phyloP scores from a whole-genome alignment of 1,139 yeast species.

The Candida neerlandica region DNA sequence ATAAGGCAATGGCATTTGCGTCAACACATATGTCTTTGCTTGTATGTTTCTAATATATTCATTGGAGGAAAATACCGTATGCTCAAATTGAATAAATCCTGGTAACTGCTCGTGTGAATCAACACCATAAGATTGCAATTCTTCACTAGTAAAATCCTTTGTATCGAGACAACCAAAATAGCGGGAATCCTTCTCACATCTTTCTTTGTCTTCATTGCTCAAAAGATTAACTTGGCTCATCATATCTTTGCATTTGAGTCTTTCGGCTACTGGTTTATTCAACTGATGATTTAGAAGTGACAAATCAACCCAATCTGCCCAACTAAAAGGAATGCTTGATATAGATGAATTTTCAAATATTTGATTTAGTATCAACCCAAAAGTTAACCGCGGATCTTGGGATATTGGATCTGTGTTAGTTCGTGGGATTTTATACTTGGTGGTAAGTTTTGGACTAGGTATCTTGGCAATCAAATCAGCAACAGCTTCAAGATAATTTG shows the following conservation, averaged over 20 bases:
- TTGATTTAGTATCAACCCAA: constrained; percentile 9
- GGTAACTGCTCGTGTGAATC: constrained; percentile 21
- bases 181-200: constrained; percentile 5
- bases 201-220: not conserved
- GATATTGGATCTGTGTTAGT: constrained; percentile 2
- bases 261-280: constrained; percentile 19
- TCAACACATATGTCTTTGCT: constrained; percentile 24
- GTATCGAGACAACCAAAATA: constrained; percentile 20
- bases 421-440: constrained; percentile 1
- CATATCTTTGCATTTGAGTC: constrained; percentile 22
- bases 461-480: constrained; percentile 8
- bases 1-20: constrained; percentile 25
- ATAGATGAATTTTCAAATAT: not conserved
- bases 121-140: constrained; percentile 20
- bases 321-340: constrained; percentile 33
- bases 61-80: constrained; percentile 19
- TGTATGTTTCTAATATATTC: constrained; percentile 25
- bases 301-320: constrained; percentile 30
- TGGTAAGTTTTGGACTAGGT: constrained; percentile 7
- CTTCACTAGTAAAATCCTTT: constrained; percentile 19
- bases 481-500: constrained; percentile 11
- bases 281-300: constrained; percentile 42
- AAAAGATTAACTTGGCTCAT: constrained; percentile 7
- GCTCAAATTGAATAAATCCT: constrained; percentile 19
- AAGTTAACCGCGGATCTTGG: constrained; percentile 14